Base-by-base conservation (phyloP, 805 yeast genomes). In the Schizosaccharomyces pombe region DNA sequence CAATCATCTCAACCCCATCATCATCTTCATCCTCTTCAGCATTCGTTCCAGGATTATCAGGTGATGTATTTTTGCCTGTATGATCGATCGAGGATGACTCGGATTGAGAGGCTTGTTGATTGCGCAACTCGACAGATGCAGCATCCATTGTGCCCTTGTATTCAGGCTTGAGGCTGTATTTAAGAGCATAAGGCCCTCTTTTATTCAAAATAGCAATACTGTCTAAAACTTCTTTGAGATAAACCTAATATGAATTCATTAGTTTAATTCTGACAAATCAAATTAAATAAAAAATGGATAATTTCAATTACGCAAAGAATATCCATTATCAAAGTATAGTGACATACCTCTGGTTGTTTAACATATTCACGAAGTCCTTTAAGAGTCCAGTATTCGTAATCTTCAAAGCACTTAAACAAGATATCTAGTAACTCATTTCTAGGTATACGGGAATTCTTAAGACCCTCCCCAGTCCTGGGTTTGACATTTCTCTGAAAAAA, bases 321-420 rank as follows among this genome's bases (percentile, higher is more conserved):
- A 33, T 12, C 12, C 12, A 33, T 12, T 12, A 33, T 12, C 12
- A 33, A n/a, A 33, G 12, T n/a, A n/a, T n/a, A n/a, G n/a, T n/a
- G n/a, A 31, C 47, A 12, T 54, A 63, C 66, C 65, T 91, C 98
- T 1, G 98, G 98, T 71, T 91, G 98, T 62, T 81, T 80, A 2
- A 96, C 86, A 60, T 94, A 76, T 65, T 91, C 98, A 63, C 85
- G 82, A 58, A 91, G 72, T 40, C 95, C 95, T 67, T 86, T 86
- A 73, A 91, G 74, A 9, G 91, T 79, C 98, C 98, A 91, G 67
- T 87, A 91, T 64, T 89, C 96, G 65, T 82, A 85, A 65, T 87
- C 93, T 66, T 86, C 95, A 67, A 91, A 91, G 62, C 89, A 72
- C 60, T 82, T 75, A 76, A 91, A 91, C 60, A 91, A 70, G 60